Evolutionary conservation across 805 yeast species (phyloP).

Genomic region (Cyberlindnera maclurae): DNA sequence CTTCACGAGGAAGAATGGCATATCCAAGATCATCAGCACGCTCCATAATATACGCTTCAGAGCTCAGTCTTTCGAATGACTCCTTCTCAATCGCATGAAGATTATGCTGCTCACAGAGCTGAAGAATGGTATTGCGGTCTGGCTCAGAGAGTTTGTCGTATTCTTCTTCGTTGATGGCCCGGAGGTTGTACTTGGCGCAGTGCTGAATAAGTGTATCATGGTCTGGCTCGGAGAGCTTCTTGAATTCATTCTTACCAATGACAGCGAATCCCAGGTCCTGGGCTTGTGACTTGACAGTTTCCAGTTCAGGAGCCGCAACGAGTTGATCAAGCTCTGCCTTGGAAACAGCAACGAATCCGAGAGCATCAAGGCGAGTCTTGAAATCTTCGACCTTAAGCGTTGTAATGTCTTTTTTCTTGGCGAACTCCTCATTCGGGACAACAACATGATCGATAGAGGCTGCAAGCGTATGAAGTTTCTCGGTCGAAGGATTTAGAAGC

Average conservation of each 20-base stretch:
- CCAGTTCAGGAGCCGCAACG: background rate
- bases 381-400: conserved; percentile 1
- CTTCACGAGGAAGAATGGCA: conserved; percentile 16
- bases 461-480: conserved; percentile 8
- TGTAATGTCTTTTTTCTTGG: conserved; percentile 5
- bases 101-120: conserved; percentile 6
- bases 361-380: background rate
- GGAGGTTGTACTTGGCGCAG: conserved; percentile 6
- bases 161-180: conserved; percentile 4
- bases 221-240: conserved; percentile 6
- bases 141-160: conserved; percentile 6
- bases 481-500: conserved; percentile 11
- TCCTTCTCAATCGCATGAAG: conserved; percentile 7
- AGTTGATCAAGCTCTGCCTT: conserved; percentile 6
- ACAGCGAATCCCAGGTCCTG: conserved; percentile 1
- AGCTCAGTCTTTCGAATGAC: conserved; percentile 6
- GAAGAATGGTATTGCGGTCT: conserved; percentile 3
- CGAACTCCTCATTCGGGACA: conserved; percentile 16
- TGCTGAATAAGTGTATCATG: conserved; percentile 2
- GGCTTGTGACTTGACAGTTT: background rate
- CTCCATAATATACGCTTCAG: conserved; percentile 4
- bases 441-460: conserved; percentile 1
- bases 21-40: conserved; percentile 8
- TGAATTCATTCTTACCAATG: conserved; percentile 14
- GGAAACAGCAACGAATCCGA: conserved; percentile 19